These are phyloP conservation scores for Fraxinus cuspidata DNA, from an alignment of 257 asterid species.

Conservation along the genomic window DNA sequence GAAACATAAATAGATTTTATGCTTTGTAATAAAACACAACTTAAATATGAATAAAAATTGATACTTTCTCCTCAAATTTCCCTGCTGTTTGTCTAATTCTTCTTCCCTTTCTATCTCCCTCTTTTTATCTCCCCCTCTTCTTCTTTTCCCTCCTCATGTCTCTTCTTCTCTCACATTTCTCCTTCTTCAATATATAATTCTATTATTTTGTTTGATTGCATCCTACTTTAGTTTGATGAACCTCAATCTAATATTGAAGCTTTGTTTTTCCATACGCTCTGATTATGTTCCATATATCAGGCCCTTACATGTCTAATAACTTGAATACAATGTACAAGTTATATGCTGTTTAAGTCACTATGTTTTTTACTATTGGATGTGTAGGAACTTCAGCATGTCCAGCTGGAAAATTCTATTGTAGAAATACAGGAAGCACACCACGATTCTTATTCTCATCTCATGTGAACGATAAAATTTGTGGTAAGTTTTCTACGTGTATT, in stretches of 20 bases:
- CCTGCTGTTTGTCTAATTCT: too few species aligned
- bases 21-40: too few species aligned
- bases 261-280: neutral
- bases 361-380: conserved; percentile 25
- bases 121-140: too few species aligned
- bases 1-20: too few species aligned
- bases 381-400: conserved; percentile 97
- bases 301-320: conserved; percentile 4
- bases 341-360: conserved; percentile 7
- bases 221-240: conserved; percentile 6
- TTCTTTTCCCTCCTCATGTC: too few species aligned
- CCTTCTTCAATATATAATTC: too few species aligned
- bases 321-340: conserved; percentile 4
- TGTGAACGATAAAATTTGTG: conserved; percentile 85
- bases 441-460: conserved; percentile 78
- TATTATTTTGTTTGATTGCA: too few species aligned
- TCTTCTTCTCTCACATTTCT: too few species aligned
- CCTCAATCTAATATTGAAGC: neutral
- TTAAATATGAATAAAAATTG: too few species aligned
- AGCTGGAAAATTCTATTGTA: conserved; percentile 80
- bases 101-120: too few species aligned
- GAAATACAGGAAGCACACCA: conserved; percentile 83
- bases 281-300: neutral
- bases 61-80: too few species aligned
- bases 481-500: conserved; percentile 41